Base-by-base conservation (phyloP, 441 rosid species). In the Arabidopsis hybrid region DNA sequence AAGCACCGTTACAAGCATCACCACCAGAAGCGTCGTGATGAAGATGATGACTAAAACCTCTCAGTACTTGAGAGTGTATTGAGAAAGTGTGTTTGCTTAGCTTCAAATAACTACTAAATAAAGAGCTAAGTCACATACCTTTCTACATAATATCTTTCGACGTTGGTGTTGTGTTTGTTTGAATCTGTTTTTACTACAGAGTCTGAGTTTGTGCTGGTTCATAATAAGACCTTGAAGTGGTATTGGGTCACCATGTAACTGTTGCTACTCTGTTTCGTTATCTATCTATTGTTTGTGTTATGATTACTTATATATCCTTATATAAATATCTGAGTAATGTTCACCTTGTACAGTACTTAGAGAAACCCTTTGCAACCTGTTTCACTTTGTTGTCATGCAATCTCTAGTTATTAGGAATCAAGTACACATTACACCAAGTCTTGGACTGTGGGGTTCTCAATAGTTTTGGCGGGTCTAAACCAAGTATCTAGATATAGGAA, bases 11-110 rank as follows among this genome's bases (percentile, higher is more conserved):
- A 79, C 73, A 60, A 86, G 80, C 87, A 85, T 60, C 91, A 84
- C 69, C 93, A 85, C 81, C 85, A 73, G 77, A 81, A 43, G 83
- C 77, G 67, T 75, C 70, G 86, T 31, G 87, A 90, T 74, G 97
- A 94, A 0, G 87, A 94, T 18, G 80, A 76, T 39, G 75, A 76
- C 42, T 76, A 57, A 74, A 69, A 46, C 9, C 31, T 55, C 39
- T 47, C 60, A 34, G 6, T 62, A 32, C 3, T 34, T 10, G 63
- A 60, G 67, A 60, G 52, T 67, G 69, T 21, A 6, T 38, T 69
- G 75, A 69, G 40, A 11, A 61, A 76, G 47, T 56, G 60, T 5
- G 60, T 50, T 52, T 64, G 17, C 71, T 57, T 70, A 39, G 76
- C 76, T 57, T 76, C 42, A 46, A 46, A 58, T 58, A 26, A 13